Evolutionary conservation across 169 alveolate species (phyloP), one percentile per base, ranked within the genome.

Genomic region (Plasmodium berghei): DNA sequence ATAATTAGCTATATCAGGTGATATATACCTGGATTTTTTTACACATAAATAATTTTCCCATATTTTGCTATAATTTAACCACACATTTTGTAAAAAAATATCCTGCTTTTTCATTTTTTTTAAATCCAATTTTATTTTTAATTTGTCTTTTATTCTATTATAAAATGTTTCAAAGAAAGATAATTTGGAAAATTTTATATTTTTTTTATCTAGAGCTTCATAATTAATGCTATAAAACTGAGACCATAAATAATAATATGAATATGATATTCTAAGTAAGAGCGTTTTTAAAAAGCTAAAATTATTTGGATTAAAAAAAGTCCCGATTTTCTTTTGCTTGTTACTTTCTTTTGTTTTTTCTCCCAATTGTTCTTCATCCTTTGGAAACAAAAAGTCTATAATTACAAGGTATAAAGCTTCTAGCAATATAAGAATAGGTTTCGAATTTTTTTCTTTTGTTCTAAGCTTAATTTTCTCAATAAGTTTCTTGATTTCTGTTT

Each of bases 321-420:
- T 0, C 77, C 67, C 48, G 12, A 63, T 48, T 9, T 24, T 18
- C 42, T 34, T 34, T 34, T 34, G 42, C 6, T 34, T 1, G 42
- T 34, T 34, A 34, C 42, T 34, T 34, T 34, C 8, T 34, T 34
- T 5, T 5, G 42, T 34, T 34, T 34, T 34, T 5, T 34, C 5
- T 34, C 3, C 8, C 8, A 34, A 34, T 34, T 34, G 42, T 34
- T 34, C 42, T 34, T 1, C 42, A 22, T 28, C 46, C 4, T 14
- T n/a, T 61, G 89, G 89, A 62, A 75, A 63, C 64, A 75, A 62
- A 75, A 75, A 63, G 5, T 14, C 34, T 14, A 75, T 63, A 75
- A 75, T 58, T 5, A 26, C 34, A 58, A 56, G 26, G 52, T 75
- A 75, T 42, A 75, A 48, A 26, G 63, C 74, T 54, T 75, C 69